Conservation (phyloP, 2,329 filamentous ascomycete species). For the Cordyceps pruinosa region DNA sequence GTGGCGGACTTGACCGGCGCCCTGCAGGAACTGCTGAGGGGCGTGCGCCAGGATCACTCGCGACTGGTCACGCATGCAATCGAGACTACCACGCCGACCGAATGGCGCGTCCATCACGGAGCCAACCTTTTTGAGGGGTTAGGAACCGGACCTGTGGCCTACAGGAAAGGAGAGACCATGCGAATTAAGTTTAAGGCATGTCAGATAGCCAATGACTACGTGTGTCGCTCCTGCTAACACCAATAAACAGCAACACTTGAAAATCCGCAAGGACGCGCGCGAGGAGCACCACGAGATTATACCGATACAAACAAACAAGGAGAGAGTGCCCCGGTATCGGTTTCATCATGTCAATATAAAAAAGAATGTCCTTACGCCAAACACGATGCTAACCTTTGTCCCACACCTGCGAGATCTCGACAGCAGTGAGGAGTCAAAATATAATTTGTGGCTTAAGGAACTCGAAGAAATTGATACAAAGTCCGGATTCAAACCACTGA, state of each 20-base stretch:
- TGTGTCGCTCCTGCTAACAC: not conserved
- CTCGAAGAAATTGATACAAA: conserved; percentile 51
- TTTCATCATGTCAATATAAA: conserved; percentile 55
- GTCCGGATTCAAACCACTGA: conserved; percentile 50
- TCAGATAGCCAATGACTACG: not conserved
- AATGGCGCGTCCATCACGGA: conserved; percentile 34
- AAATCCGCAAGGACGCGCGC: conserved; percentile 38
- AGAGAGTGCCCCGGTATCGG: conserved; percentile 49
- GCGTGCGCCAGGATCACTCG: conserved; percentile 40
- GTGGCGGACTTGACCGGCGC: not conserved
- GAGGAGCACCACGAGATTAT: conserved; percentile 35
- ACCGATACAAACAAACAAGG: conserved; percentile 43
- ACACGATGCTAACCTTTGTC: conserved; percentile 54
- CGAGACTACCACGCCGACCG: conserved; percentile 35
- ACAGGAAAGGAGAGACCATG: conserved; percentile 35
- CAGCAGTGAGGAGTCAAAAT: conserved; percentile 48
- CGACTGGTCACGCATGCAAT: conserved; percentile 39
- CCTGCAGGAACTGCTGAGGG: conserved; percentile 33
- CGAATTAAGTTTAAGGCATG: conserved; percentile 46
- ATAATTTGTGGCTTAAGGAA: conserved; percentile 50
- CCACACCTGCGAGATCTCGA: conserved; percentile 52
- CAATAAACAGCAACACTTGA: conserved; percentile 34
- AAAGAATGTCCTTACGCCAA: conserved; percentile 53
- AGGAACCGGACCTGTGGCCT: conserved; percentile 28
- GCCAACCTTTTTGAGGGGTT: conserved; percentile 43